phyloP scores from a whole-genome alignment of 108 stramenopile species.

The Fistulifera pelliculosa region DNA sequence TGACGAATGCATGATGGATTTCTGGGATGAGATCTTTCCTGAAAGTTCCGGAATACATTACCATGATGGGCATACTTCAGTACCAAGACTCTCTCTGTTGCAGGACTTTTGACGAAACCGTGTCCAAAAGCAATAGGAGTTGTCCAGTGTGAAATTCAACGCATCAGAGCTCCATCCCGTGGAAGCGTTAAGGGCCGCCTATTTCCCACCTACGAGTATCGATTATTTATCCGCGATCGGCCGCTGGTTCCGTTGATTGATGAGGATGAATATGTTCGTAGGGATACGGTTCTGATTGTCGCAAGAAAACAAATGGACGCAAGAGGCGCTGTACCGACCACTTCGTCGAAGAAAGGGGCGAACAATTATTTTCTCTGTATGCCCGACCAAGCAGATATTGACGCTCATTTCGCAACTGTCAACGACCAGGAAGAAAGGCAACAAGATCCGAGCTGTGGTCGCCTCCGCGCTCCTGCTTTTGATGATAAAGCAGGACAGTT shows the following conservation, averaged over 20 bases:
- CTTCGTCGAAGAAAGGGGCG: slow-evolving; percentile 49
- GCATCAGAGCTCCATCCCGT: slow-evolving; percentile 45
- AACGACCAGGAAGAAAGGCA: slow-evolving; percentile 14
- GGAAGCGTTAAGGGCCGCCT: slow-evolving; percentile 57
- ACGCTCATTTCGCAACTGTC: slow-evolving; percentile 41
- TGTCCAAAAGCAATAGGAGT: slow-evolving; percentile 74
- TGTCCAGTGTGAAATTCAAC: slow-evolving; percentile 78
- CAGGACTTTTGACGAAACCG: slow-evolving; percentile 64
- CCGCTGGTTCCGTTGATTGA: background rate
- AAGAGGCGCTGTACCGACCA: slow-evolving; percentile 25
- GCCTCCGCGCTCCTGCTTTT: background rate
- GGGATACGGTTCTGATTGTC: slow-evolving; percentile 62
- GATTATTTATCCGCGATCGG: slow-evolving; percentile 68
- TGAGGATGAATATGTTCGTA: slow-evolving; percentile 21
- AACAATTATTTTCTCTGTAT: slow-evolving; percentile 67
- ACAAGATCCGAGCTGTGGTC: no score
- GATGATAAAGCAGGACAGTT: slow-evolving; percentile 8
- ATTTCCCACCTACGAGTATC: slow-evolving; percentile 77
- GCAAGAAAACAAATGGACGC: slow-evolving; percentile 36
- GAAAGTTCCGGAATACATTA: slow-evolving; percentile 47
- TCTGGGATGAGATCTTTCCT: slow-evolving; percentile 79
- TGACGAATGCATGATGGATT: slow-evolving; percentile 69
- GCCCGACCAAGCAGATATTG: slow-evolving; percentile 58
- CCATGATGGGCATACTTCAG: slow-evolving; percentile 60
- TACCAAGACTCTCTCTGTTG: slow-evolving; percentile 53